Evolutionary conservation across 2,329 filamentous ascomycete species (phyloP), one percentile per base, ranked within the genome.

Genomic region (Purpureocillium lavendulum): DNA sequence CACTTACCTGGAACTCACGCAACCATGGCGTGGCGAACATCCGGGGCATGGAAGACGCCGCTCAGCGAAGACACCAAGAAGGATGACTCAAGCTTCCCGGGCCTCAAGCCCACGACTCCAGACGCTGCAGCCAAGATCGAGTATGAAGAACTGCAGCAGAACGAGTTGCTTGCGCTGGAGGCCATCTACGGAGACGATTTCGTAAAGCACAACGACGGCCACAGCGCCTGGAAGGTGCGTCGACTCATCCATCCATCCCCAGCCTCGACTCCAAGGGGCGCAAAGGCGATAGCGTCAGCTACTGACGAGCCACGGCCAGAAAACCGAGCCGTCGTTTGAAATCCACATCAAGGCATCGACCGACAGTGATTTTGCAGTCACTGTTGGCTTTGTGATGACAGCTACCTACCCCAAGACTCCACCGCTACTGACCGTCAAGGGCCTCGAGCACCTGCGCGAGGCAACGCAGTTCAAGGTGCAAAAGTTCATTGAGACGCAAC

Each of bases 101-200:
- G 69, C 45, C 66, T 75, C 48, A 65, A 64, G 49, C 59, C 65
- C 47, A 54, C 59, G 42, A 63, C 62, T 49, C 57, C 64, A 43
- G 58, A 67, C 42, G 51, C 62, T 35, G 55, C 57, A 33, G 55
- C 62, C 37, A 75, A 67, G 49, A 73, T 73, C 13, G 68, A 88
- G 55, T 94, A 96, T 65, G 77, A 81, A 48, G 84, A 94, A 63
- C 79, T 85, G 28, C 92, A 97, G 64, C 73, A 84, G 53, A 85
- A 95, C 57, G 92, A 97, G 65, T 72, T 94, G 41, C 77, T 92
- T 57, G 90, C 81, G 33, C 71, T 97, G 43, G 75, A 84, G 53
- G 85, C 90, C 32, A 94, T 97, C 36, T 97, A 92, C 56, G 83
- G 82, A 49, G 87, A 94, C 43, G 89, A 96, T 56, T 96, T 87